Evolutionary conservation across 331 rosid genomes (phyloP), one percentile per base, ranked within the genome.

Genomic region (Cydonia oblonga): DNA sequence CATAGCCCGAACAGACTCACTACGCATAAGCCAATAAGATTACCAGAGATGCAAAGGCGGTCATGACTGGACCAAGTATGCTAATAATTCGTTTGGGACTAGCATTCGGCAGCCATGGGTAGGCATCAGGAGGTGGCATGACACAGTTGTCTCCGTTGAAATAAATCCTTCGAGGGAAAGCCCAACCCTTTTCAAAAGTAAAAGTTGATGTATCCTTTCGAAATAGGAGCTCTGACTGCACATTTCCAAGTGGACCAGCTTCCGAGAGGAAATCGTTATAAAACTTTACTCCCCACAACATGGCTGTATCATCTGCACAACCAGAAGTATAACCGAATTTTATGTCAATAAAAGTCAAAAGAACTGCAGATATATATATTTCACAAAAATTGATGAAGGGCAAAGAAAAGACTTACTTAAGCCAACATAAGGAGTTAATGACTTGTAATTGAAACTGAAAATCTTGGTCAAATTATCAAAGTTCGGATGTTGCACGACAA

Each of bases 81-180:
- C 92, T 87, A 30, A 80, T 74, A 69, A 79, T 44, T 68, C 38
- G 79, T 68, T 77, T 78, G 40, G 86, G 77, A 82, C 92, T 77
- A 19, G 95, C 73, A 76, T 90, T 93, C 46, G 96, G 98, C 62
- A 82, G 74, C 96, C 96, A 93, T 23, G 98, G 98, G 71, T 93
- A 90, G 68, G 97, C 81, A 82, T 93, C 98, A 32, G 98, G 98
- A 63, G 98, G 95, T 75, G 98, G 98, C 98, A 93, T 90, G 69
- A 93, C 98, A 80, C 98, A 90, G 58, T 90, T 93, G 81, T 93
- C 98, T 13, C 97, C 96, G 15, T 93, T 93, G 80, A 93, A 93
- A 74, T 93, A 93, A 77, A 93, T 81, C 51, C 98, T 93, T 76
- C 97, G 82, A 6, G 98, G 97, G 82, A 93, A 90, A 58, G 97